These are phyloP conservation scores for Starmerella vaccinii DNA, from an alignment of 805 yeast species.

Conservation along the genomic window DNA sequence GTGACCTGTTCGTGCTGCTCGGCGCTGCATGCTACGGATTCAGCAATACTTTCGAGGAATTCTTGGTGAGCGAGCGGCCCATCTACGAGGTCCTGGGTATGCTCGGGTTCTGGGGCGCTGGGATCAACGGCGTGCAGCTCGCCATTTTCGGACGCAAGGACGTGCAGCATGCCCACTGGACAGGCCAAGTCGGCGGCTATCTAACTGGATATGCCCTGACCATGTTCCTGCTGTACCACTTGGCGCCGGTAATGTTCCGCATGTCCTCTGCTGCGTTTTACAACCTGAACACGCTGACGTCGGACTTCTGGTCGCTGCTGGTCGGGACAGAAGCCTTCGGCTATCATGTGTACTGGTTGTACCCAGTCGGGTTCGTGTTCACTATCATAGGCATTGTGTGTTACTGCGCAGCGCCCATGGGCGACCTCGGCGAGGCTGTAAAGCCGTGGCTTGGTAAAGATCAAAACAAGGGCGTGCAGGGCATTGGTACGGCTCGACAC, in stretches of 20 bases:
- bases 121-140: slow-evolving; percentile 38
- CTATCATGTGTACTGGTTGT: slow-evolving; percentile 38
- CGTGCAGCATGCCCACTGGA: slow-evolving; percentile 34
- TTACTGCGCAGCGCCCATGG: slow-evolving; percentile 33
- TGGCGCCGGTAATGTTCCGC: slow-evolving; percentile 37
- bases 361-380: slow-evolving; percentile 39
- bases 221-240: slow-evolving; percentile 34
- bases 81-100: slow-evolving; percentile 38
- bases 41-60: slow-evolving; percentile 38
- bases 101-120: slow-evolving; percentile 36
- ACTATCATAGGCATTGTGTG: slow-evolving; percentile 36
- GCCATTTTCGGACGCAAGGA: slow-evolving; percentile 37
- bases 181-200: slow-evolving; percentile 35
- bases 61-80: slow-evolving; percentile 37
- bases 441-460: slow-evolving; percentile 37
- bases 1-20: slow-evolving; percentile 37
- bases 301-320: slow-evolving; percentile 39
- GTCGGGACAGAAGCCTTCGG: slow-evolving; percentile 39
- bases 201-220: slow-evolving; percentile 36
- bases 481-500: slow-evolving; percentile 30
- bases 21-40: slow-evolving; percentile 40
- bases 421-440: slow-evolving; percentile 33
- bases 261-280: slow-evolving; percentile 41
- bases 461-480: slow-evolving; percentile 30
- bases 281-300: slow-evolving; percentile 36